These are phyloP conservation scores for Fusarium tanahbumbuense DNA, from an alignment of 2,329 filamentous ascomycete genomes.

Conservation along the genomic window DNA sequence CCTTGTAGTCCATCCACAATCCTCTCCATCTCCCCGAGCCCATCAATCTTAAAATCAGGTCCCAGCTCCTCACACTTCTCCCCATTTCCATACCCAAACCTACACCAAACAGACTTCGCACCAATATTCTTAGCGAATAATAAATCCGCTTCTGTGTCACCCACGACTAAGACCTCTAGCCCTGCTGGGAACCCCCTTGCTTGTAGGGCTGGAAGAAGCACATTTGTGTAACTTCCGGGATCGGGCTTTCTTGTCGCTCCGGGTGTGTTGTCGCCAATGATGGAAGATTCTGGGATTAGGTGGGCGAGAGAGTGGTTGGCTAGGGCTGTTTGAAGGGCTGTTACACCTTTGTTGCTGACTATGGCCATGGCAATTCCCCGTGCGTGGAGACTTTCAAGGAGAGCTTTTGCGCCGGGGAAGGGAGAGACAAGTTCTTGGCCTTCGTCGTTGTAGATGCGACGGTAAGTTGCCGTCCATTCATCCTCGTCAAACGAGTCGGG, in stretches of 20 bases:
- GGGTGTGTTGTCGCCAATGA: constrained; percentile 13
- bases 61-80: neutral
- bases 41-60: neutral
- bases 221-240: neutral
- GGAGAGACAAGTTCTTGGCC: neutral
- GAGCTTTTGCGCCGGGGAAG: neutral
- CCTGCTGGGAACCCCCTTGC: neutral
- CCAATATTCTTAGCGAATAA: constrained; percentile 7
- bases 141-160: constrained; percentile 12
- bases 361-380: fast-evolving
- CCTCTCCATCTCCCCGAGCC: neutral
- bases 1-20: neutral
- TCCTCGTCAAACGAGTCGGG: neutral
- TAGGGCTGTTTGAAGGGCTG: neutral
- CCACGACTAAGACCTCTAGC: neutral
- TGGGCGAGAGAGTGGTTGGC: neutral
- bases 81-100: constrained; percentile 22
- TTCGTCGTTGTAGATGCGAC: constrained; percentile 8
- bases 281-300: neutral
- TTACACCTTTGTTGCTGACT: constrained; percentile 6
- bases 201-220: neutral
- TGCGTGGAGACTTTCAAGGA: fast-evolving
- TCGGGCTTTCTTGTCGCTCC: constrained; percentile 5
- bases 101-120: constrained; percentile 20
- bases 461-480: constrained; percentile 4